phyloP scores from a whole-genome alignment of 2,329 filamentous ascomycete genomes.

The Bimuria novae-zelandiae region DNA sequence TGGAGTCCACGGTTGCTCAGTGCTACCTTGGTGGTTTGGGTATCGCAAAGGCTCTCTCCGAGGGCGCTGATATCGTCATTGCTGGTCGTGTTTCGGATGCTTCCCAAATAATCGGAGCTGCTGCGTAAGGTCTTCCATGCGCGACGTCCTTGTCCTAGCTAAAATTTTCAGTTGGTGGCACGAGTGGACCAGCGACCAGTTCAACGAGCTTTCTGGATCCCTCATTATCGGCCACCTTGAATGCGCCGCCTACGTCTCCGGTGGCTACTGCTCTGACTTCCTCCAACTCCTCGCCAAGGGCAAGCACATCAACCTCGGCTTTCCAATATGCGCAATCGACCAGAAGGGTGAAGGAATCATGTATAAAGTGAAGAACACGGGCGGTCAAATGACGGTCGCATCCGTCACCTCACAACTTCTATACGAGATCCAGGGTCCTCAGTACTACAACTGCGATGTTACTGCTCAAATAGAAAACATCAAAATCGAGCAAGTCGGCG shows the following conservation, averaged over 20 bases:
- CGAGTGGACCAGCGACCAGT: slow-evolving; percentile 34
- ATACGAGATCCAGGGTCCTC: slow-evolving; percentile 50
- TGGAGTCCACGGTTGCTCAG: slow-evolving; percentile 39
- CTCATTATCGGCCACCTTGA: slow-evolving; percentile 46
- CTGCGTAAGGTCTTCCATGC: slow-evolving; percentile 21
- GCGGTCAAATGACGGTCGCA: slow-evolving; percentile 32
- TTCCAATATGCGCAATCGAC: slow-evolving; percentile 55
- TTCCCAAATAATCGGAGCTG: slow-evolving; percentile 50
- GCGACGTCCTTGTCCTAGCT: slow-evolving; percentile 21
- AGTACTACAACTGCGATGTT: slow-evolving; percentile 61
- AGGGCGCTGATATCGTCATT: slow-evolving; percentile 51
- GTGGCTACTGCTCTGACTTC: slow-evolving; percentile 50
- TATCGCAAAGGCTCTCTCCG: slow-evolving; percentile 46
- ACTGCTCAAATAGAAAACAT: slow-evolving; percentile 57
- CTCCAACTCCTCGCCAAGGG: slow-evolving; percentile 36
- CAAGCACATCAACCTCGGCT: slow-evolving; percentile 50
- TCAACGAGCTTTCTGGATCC: slow-evolving; percentile 2
- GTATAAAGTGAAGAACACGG: slow-evolving; percentile 51
- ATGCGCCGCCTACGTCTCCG: slow-evolving; percentile 48
- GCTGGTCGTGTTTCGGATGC: slow-evolving; percentile 51
- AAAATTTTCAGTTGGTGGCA: slow-evolving; percentile 44
- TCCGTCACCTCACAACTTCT: slow-evolving; percentile 44
- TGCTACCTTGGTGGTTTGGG: slow-evolving; percentile 51
- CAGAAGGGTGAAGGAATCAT: slow-evolving; percentile 51
- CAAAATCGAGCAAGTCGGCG: slow-evolving; percentile 56